phyloP scores from a whole-genome alignment of 2,329 filamentous ascomycete species.

The Aspergillus sp. region DNA sequence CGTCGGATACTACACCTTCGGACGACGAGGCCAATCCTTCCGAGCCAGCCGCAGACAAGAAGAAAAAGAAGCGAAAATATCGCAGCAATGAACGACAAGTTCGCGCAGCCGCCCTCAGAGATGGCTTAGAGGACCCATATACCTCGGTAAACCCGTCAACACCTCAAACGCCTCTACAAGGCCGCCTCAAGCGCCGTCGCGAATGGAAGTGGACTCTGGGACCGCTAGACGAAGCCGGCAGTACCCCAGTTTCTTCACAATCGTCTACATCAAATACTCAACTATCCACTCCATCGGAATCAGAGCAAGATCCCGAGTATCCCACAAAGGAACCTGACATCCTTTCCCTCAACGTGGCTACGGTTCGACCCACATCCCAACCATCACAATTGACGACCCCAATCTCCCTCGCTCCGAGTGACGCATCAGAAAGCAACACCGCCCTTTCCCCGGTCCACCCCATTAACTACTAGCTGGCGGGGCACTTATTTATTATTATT shows the following conservation, averaged over 20 bases:
- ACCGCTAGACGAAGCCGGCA: constrained; percentile 33
- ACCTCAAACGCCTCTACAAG: constrained; percentile 54
- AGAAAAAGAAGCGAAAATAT: constrained; percentile 41
- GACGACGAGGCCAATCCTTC: constrained; percentile 30
- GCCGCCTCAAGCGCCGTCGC: constrained; percentile 53
- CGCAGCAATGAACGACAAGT: constrained; percentile 36
- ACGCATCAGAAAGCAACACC: constrained; percentile 4
- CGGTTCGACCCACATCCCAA: background rate
- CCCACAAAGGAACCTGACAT: background rate
- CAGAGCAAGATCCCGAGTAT: background rate
- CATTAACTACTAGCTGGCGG: constrained; percentile 9
- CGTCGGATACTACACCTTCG: constrained; percentile 30
- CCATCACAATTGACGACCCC: background rate
- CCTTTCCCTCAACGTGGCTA: background rate
- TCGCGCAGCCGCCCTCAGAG: constrained; percentile 39
- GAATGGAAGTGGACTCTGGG: constrained; percentile 61
- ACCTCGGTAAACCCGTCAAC: constrained; percentile 35
- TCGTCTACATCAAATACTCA: background rate
- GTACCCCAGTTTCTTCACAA: constrained; percentile 4
- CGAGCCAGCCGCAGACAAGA: constrained; percentile 31
- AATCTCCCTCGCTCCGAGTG: background rate
- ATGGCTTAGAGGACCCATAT: constrained; percentile 46
- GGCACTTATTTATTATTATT: background rate
- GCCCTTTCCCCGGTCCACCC: constrained; percentile 4
- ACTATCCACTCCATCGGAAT: background rate